Conservation (phyloP, 2,329 filamentous ascomycete genomes). For the Simplicillium aogashimaense region DNA sequence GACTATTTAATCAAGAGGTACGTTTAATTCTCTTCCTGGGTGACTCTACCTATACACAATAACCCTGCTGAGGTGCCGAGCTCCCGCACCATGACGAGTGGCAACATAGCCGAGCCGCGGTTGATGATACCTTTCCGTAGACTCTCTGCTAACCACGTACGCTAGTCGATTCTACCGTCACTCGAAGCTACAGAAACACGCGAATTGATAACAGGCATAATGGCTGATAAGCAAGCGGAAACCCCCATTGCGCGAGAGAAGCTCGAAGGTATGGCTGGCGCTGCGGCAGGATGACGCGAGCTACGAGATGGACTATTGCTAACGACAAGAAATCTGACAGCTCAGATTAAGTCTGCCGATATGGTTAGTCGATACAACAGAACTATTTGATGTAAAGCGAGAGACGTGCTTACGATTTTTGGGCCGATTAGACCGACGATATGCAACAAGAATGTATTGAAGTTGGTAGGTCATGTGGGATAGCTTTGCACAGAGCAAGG, state of each 20-base stretch:
- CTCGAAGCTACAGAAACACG: neutral
- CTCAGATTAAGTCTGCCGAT: slow-evolving; percentile 94
- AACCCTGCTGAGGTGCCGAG: too few species aligned
- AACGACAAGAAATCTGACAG: slow-evolving; percentile 33
- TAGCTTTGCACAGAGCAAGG: neutral
- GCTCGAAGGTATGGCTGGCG: slow-evolving; percentile 54
- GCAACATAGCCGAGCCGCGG: too few species aligned
- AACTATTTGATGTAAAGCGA: slow-evolving; percentile 3
- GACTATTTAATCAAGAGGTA: too few species aligned
- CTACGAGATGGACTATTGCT: too few species aligned
- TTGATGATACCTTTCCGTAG: too few species aligned
- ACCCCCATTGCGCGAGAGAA: slow-evolving; percentile 55
- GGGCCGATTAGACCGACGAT: slow-evolving; percentile 65
- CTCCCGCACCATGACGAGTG: too few species aligned
- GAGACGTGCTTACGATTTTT: slow-evolving; percentile 17
- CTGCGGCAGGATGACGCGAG: slow-evolving; percentile 1
- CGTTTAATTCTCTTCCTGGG: too few species aligned
- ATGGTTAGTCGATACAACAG: slow-evolving; percentile 59
- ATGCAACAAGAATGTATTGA: slow-evolving; percentile 96
- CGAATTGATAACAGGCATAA: slow-evolving; percentile 9
- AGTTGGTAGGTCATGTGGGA: slow-evolving; percentile 61
- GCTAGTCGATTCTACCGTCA: too few species aligned
- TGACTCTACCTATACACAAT: too few species aligned
- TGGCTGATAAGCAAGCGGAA: slow-evolving; percentile 29
- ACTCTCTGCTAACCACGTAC: too few species aligned